Base-by-base conservation (phyloP, 2,329 filamentous ascomycete genomes). In the Bipolaris oryzae region DNA sequence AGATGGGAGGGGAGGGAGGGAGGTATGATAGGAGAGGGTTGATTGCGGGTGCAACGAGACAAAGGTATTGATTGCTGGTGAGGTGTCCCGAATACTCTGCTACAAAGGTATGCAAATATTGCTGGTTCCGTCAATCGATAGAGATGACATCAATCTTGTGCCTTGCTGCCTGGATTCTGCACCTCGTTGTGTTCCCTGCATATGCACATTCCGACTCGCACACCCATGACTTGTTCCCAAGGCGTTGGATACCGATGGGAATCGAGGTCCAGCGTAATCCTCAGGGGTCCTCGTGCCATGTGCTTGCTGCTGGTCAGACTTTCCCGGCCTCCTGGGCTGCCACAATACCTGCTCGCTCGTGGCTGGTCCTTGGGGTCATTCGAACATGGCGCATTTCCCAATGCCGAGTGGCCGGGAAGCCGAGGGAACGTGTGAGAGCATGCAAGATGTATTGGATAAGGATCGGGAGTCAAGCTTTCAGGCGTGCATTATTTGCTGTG, bases 351-450 rank as follows among this genome's bases (percentile, higher is more conserved):
- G 35, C 45, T 31, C 37, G 55, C 67, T 67, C 63, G 63, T 70
- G 65, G 63, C 39, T 42, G 18, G n/a, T 25, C 13, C 50, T 53
- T 47, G 48, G 43, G 23, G 66, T 69, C 37, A 57, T 60, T 63
- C 68, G 46, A 63, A 55, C 60, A 55, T 64, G 67, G 64, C 64
- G 61, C 58, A 64, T 62, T 52, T 55, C 60, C 64, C 63, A 61
- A 63, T 56, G 55, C 58, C 60, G 61, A 67, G 46, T 33, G 41
- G 46, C 49, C 38, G 50, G 25, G 53, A 38, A 42, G 31, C 51
- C 48, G 55, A 53, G 43, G 31, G 33, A 63, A 61, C 53, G 57
- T 61, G 58, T 64, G 50, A 28, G 35, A 20, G 39, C 48, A 43
- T 44, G 61, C 43, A 47, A 48, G 51, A 64, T 50, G 61, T 61